A percentile compares a stretch with the other conserved stretches of the same genome.
Conservation (phyloP, 805 yeast species). For the Metschnikowia arizonensis region DNA sequence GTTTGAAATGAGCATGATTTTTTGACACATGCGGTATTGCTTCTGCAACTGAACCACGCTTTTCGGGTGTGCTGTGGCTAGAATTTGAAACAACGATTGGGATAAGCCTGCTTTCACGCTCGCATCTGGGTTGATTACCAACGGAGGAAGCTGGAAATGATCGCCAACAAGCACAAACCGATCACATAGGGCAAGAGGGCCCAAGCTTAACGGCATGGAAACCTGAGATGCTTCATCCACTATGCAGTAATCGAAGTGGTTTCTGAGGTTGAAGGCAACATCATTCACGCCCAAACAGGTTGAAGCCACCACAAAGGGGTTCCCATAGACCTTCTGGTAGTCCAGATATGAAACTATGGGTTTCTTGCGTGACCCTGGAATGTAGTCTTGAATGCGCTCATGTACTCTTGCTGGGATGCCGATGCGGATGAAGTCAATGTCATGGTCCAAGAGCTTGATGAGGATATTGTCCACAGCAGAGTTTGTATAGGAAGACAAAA, state of each 20-base stretch:
- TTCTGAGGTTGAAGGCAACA: conserved; percentile 50
- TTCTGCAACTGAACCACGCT: conserved; percentile 71
- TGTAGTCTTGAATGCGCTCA: conserved; percentile 50
- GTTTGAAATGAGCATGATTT: conserved; percentile 81
- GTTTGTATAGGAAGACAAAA: conserved; percentile 85
- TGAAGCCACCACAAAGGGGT: conserved; percentile 76
- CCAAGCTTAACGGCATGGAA: conserved; percentile 84
- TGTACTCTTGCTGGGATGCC: conserved; percentile 63
- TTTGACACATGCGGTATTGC: conserved; percentile 92
- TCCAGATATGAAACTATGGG: conserved; percentile 41
- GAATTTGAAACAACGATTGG: conserved; percentile 66
- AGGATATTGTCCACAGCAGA: conserved; percentile 94
- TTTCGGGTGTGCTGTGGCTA: conserved; percentile 70
- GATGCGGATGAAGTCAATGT: conserved; percentile 53
- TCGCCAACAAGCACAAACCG: conserved; percentile 94
- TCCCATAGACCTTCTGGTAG: conserved; percentile 44
- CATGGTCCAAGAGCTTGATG: conserved; percentile 51
- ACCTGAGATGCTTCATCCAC: conserved; percentile 97
- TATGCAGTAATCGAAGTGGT: conserved; percentile 82
- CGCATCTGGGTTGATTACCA: conserved; percentile 57
- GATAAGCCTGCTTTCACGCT: conserved; percentile 67
- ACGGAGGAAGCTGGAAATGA: conserved; percentile 88
- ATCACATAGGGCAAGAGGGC: conserved; percentile 75
- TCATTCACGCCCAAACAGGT: conserved; percentile 79
- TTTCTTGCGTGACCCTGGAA: conserved; percentile 38